Evolutionary conservation across 176 grass and related monocot species (phyloP), one percentile per base, ranked within the genome.

Genomic region (Coix lacrymajobi): DNA sequence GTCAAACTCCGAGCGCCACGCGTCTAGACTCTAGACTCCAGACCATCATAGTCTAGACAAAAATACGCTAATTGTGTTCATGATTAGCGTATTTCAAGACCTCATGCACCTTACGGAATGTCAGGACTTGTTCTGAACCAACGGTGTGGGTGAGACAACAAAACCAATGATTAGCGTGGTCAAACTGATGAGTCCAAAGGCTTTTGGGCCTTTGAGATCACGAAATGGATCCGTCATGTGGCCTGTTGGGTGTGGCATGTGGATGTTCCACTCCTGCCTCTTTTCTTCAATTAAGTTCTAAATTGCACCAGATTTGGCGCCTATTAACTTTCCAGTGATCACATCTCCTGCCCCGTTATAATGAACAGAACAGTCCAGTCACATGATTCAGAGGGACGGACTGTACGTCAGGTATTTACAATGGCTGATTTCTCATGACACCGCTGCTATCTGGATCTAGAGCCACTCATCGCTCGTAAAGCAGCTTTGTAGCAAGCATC

Each of bases 161-260:
- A 28, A 26, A 26, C 5, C 25, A 51, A 75, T 54, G 60, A 54
- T 84, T 51, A 26, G 40, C 41, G 22, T 36, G 81, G 83, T 78
- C 75, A 79, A 72, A 63, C 31, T 2, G 66, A 56, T 5, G 37
- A 39, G 74, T 62, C 51, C 49, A 78, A 70, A 45, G 7, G 36
- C 5, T 43, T 43, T 5, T 26, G 16, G 46, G 46, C 7, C 6
- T 33, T 29, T 4, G 26, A 44, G 62, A 58, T 61, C 37, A 46
- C 17, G 74, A 19, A 12, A 48, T 36, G 37, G 13, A 7, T 25
- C 20, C 48, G 30, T 9, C 40, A 46, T 63, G 77, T 65, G n/a
- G n/a, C n/a, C n/a, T n/a, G n/a, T n/a, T n/a, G 60, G 76, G 7
- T 6, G 26, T 14, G 52, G 8, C 83, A 69, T 69, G 83, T 85